Percentiles rank a stretch among this genome's conserved stretches.
These are phyloP conservation scores for Kandelia obovata DNA, from an alignment of 345 rosid genomes.

Conservation along the genomic window DNA sequence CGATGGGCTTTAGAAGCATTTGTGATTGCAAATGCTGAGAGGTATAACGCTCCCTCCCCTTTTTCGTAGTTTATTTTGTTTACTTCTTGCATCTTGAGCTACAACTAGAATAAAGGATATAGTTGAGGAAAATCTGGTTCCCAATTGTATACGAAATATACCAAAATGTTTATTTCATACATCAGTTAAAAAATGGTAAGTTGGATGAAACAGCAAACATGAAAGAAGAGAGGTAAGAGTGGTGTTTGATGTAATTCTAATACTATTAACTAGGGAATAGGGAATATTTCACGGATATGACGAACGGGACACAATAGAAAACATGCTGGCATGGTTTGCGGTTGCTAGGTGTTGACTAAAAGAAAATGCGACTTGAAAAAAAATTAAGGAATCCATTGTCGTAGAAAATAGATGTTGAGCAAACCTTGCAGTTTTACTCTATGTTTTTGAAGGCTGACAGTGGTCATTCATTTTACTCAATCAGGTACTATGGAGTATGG, in stretches of 20 bases:
- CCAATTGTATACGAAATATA: background rate
- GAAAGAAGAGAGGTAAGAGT: too few species aligned
- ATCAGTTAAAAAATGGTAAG: too few species aligned
- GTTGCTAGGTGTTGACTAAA: too few species aligned
- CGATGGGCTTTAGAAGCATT: conserved; percentile 90
- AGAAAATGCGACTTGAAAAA: too few species aligned
- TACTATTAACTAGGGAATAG: too few species aligned
- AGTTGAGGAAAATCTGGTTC: background rate
- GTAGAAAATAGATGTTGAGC: background rate
- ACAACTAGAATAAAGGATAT: background rate
- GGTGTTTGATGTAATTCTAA: too few species aligned
- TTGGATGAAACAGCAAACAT: too few species aligned
- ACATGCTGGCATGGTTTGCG: too few species aligned
- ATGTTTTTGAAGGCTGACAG: background rate
- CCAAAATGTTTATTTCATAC: too few species aligned
- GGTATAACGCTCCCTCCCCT: conserved; percentile 28
- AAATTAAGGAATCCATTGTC: background rate
- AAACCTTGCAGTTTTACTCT: background rate
- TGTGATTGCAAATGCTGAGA: conserved; percentile 74
- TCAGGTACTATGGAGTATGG: conserved; percentile 91
- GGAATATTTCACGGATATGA: too few species aligned
- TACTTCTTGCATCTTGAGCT: too few species aligned
- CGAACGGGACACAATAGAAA: too few species aligned
- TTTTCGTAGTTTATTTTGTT: background rate
- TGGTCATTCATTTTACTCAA: conserved; percentile 7